phyloP scores from a whole-genome alignment of 805 yeast genomes.

The Hemisphaericaspora nanyangensis region DNA sequence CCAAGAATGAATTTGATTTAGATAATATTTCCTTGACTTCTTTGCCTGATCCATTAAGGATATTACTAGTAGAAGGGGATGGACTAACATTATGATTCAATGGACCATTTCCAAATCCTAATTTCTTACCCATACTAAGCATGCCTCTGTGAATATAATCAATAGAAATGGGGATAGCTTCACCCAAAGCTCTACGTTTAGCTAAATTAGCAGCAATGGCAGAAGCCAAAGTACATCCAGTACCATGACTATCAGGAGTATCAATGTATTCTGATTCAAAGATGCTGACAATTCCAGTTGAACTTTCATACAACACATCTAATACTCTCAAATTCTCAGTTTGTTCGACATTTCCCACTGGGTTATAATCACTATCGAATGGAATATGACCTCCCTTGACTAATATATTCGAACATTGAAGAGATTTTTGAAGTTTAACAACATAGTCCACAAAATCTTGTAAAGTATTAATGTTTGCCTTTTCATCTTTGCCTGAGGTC shows the following conservation, averaged over 20 bases:
- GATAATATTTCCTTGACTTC: neutral
- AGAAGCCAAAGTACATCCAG: constrained; percentile 86
- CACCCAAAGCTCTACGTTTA: constrained; percentile 40
- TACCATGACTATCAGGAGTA: constrained; percentile 72
- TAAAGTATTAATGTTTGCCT: constrained; percentile 16
- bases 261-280: constrained; percentile 44
- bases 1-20: constrained; percentile 10
- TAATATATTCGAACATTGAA: constrained; percentile 51
- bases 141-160: constrained; percentile 68
- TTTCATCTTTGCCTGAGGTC: constrained; percentile 17
- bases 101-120: constrained; percentile 67
- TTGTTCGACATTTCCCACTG: constrained; percentile 1
- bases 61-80: constrained; percentile 7
- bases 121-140: constrained; percentile 34
- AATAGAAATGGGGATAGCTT: constrained; percentile 54
- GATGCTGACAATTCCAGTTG: constrained; percentile 29
- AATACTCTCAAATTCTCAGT: constrained; percentile 24
- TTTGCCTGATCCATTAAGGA: constrained; percentile 6
- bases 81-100: constrained; percentile 58
- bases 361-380: constrained; percentile 19
- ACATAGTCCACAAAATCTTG: constrained; percentile 32
- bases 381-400: constrained; percentile 82
- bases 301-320: constrained; percentile 52
- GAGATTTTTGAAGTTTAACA: constrained; percentile 16
- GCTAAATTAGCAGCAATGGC: constrained; percentile 77